phyloP scores from a whole-genome alignment of 192 early-diverging fungal genomes.

The Backusella macrospora region DNA sequence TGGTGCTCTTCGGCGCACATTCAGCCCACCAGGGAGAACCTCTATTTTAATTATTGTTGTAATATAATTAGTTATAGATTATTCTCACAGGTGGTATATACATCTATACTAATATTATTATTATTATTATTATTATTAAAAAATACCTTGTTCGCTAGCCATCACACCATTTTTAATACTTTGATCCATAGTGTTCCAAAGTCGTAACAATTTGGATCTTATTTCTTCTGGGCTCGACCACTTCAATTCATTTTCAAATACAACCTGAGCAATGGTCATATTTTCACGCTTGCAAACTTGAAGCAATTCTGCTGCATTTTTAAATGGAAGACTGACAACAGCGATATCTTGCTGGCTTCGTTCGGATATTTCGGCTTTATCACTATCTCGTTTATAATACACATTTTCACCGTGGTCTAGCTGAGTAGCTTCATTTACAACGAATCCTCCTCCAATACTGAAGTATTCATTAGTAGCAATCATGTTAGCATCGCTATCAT shows the following conservation, averaged over 20 bases:
- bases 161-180: slow-evolving; percentile 77
- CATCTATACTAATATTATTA: background rate
- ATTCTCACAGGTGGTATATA: background rate
- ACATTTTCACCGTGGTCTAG: slow-evolving; percentile 67
- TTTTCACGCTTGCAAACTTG: slow-evolving; percentile 80
- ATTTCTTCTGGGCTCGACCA: slow-evolving; percentile 89
- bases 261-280: slow-evolving; percentile 94
- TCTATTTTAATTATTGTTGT: slow-evolving; percentile 30
- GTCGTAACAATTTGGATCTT: slow-evolving; percentile 65
- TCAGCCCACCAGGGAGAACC: slow-evolving; percentile 80
- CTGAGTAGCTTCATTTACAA: slow-evolving; percentile 89
- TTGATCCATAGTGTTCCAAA: slow-evolving; percentile 95
- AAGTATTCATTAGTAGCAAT: slow-evolving; percentile 96
- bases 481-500: slow-evolving; percentile 79
- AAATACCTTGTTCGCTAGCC: slow-evolving; percentile 43
- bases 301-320: slow-evolving; percentile 75
- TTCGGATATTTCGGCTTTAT: slow-evolving; percentile 43
- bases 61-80: background rate
- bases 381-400: slow-evolving; percentile 50
- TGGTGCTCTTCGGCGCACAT: slow-evolving; percentile 85
- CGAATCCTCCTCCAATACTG: slow-evolving; percentile 95
- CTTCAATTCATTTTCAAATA: slow-evolving; percentile 90
- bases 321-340: slow-evolving; percentile 83
- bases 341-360: slow-evolving; percentile 72
- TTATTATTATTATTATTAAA: background rate